A percentile compares a stretch with the other conserved stretches of the same genome.
phyloP scores from a whole-genome alignment of 129 eudicot species.

The Flaveria robusta region DNA sequence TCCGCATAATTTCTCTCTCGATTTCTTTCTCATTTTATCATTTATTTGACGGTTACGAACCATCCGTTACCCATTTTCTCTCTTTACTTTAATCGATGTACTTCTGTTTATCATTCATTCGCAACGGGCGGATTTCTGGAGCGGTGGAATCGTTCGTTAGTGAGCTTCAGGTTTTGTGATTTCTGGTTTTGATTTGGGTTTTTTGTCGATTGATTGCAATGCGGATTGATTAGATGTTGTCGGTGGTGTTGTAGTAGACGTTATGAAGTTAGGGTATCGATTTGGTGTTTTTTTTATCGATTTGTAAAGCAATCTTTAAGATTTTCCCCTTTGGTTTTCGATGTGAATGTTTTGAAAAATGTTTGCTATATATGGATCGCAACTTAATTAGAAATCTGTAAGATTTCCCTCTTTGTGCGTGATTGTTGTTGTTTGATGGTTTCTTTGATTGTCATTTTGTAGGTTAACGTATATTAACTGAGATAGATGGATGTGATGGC shows the following conservation, averaged over 20 bases:
- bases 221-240: slow-evolving; percentile 4
- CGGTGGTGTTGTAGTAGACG: not conserved
- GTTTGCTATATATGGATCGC: slow-evolving; percentile 11
- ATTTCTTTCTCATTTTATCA: not conserved
- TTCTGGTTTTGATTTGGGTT: not conserved
- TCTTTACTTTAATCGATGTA: not conserved
- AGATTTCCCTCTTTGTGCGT: not conserved
- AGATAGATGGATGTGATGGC: slow-evolving; percentile 37
- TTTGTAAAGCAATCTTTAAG: too few relatives aligned
- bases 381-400: not conserved
- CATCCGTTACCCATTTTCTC: slow-evolving; percentile 10
- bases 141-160: not conserved
- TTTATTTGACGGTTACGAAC: slow-evolving; percentile 38
- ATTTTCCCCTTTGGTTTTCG: too few relatives aligned
- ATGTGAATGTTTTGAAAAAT: not conserved
- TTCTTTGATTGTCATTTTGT: slow-evolving; percentile 3
- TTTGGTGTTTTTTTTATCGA: not conserved
- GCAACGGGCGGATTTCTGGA: slow-evolving; percentile 14
- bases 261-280: slow-evolving; percentile 10
- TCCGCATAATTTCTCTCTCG: not conserved
- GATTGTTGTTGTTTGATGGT: not conserved
- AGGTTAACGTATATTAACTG: not conserved
- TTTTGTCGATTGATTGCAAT: slow-evolving; percentile 24
- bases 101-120: slow-evolving; percentile 1
- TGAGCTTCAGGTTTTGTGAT: not conserved